Conservation (phyloP, 1,139 yeast species). For the Geotrichum reessii region DNA sequence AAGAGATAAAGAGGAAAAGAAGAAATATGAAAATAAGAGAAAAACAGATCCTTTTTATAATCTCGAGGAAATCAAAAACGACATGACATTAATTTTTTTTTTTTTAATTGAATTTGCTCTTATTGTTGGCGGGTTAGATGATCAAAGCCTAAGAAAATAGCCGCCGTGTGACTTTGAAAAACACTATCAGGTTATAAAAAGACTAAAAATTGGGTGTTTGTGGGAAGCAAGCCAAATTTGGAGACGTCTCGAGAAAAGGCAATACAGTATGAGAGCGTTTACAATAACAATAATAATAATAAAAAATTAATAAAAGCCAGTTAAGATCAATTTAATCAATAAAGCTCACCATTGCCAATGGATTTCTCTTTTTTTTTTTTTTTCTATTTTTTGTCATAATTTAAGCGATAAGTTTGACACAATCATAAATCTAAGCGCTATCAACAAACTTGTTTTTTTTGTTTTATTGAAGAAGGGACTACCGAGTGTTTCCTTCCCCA, state of each 20-base stretch:
- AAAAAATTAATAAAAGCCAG: too few species aligned
- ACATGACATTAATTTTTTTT: background rate
- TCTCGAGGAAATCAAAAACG: background rate
- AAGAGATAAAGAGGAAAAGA: background rate
- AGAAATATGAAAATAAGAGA: background rate
- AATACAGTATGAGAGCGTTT: background rate
- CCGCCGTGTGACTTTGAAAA: background rate
- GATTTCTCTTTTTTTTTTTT: too few species aligned
- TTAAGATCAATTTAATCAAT: too few species aligned
- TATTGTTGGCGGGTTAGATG: background rate
- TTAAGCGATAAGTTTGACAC: too few species aligned
- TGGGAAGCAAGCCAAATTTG: background rate
- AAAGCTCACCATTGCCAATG: too few species aligned
- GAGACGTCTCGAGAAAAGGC: background rate
- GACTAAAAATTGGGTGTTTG: background rate
- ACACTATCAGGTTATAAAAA: background rate
- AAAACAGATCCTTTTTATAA: background rate
- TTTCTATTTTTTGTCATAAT: too few species aligned
- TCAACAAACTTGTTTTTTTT: too few species aligned
- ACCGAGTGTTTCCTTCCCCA: too few species aligned
- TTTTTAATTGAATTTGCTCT: background rate
- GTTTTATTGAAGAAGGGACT: too few species aligned
- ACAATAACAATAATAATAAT: too few species aligned
- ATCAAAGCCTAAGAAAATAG: background rate
- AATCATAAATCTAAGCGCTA: too few species aligned